phyloP scores from a whole-genome alignment of 2,329 filamentous ascomycete genomes.

The Balansia obtecta region DNA sequence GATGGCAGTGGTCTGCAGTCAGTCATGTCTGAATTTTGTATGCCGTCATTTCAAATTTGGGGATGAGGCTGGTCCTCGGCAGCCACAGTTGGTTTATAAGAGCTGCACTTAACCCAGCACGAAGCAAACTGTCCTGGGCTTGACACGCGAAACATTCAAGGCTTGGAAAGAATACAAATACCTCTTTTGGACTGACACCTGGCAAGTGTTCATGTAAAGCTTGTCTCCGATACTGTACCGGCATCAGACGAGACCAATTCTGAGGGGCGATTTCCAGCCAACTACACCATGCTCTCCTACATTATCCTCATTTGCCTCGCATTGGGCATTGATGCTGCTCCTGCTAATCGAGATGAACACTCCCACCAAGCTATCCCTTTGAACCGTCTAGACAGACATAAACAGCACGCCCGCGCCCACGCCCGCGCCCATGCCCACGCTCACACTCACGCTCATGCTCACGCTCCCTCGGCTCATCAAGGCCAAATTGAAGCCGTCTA shows the following conservation, averaged over 20 bases:
- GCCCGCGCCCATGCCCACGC: not conserved
- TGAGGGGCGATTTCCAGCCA: not conserved
- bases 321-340: slow-evolving; percentile 5
- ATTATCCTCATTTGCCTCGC: slow-evolving; percentile 3
- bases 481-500: not conserved
- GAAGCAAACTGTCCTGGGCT: not conserved
- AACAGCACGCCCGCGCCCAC: not conserved
- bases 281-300: slow-evolving; percentile 3
- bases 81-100: not conserved
- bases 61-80: not conserved
- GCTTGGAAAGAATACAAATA: not conserved
- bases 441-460: not conserved
- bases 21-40: not conserved
- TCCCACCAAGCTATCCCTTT: not conserved
- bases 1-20: not conserved
- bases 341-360: not conserved
- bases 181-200: not conserved
- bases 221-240: no score
- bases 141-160: not conserved
- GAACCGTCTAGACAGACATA: no score
- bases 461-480: not conserved
- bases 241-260: no score
- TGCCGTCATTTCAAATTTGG: not conserved
- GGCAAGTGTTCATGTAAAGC: no score
- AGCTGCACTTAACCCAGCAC: not conserved